A percentile compares a stretch with the other conserved stretches of the same genome.
These are phyloP conservation scores for Vaccinium darrowii DNA, from an alignment of 148 eudicot species.

Conservation along the genomic window DNA sequence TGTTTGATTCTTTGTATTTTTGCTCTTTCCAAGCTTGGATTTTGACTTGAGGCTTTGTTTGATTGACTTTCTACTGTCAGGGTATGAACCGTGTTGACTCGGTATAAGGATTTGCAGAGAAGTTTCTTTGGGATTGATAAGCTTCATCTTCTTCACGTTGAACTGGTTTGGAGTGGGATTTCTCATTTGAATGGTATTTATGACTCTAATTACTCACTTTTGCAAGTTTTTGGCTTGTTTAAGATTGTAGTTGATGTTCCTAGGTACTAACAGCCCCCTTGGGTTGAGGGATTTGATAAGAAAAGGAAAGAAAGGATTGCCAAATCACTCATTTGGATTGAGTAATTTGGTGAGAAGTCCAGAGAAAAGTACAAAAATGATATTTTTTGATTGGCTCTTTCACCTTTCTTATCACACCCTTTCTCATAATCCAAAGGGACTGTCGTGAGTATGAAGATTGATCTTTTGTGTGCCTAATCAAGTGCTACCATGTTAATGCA, in stretches of 20 bases:
- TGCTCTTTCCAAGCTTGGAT: neutral
- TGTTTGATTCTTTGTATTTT: neutral
- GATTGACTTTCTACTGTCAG: slow-evolving; percentile 14
- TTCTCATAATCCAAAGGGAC: too few relatives aligned
- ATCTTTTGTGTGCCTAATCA: neutral
- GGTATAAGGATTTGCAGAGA: slow-evolving; percentile 20
- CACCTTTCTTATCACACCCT: too few relatives aligned
- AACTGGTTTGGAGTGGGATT: slow-evolving; percentile 5
- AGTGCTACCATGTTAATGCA: neutral
- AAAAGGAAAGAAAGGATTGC: too few relatives aligned
- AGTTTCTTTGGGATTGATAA: slow-evolving; percentile 2
- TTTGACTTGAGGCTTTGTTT: slow-evolving; percentile 4
- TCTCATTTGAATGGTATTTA: neutral
- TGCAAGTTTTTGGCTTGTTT: neutral
- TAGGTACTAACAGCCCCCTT: neutral
- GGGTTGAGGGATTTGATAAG: too few relatives aligned
- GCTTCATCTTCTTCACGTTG: neutral
- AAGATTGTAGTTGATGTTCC: neutral
- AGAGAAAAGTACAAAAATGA: too few relatives aligned
- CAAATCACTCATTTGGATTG: too few relatives aligned
- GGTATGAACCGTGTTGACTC: slow-evolving; percentile 23
- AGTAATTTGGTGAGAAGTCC: too few relatives aligned
- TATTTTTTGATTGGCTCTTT: too few relatives aligned
- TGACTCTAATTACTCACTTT: neutral
- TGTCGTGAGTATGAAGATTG: neutral